Percentiles rank a stretch among this genome's conserved stretches.
These are phyloP conservation scores for Helotiales sp. DNA, from an alignment of 2,329 filamentous ascomycete species.

Conservation along the genomic window DNA sequence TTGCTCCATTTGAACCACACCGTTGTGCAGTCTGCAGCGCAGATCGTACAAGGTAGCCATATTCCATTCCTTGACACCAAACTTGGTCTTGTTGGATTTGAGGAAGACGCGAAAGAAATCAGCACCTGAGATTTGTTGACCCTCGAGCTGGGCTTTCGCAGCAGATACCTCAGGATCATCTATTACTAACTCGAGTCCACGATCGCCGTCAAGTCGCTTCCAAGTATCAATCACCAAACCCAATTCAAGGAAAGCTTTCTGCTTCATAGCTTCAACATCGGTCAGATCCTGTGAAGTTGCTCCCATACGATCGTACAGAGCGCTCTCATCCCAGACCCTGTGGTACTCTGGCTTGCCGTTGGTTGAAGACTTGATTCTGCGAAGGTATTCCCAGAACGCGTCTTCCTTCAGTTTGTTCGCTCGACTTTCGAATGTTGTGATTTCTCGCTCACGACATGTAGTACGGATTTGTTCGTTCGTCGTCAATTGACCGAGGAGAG, in stretches of 20 bases:
- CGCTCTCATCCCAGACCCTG: background rate
- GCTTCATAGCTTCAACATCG: background rate
- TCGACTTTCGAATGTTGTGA: background rate
- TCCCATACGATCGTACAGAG: background rate
- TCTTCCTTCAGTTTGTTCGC: background rate
- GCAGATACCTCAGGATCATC: background rate
- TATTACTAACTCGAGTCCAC: background rate
- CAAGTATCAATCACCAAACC: background rate
- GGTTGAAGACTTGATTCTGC: background rate
- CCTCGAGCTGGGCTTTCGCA: background rate
- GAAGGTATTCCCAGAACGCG: background rate
- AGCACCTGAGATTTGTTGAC: background rate
- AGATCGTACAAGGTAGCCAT: background rate
- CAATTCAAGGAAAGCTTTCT: background rate
- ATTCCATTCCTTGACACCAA: background rate
- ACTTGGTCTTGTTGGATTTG: background rate
- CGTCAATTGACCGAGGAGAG: background rate
- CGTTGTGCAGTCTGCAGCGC: background rate
- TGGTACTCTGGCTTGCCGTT: background rate
- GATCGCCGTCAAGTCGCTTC: background rate
- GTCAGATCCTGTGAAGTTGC: background rate
- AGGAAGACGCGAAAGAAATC: background rate
- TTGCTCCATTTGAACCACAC: background rate
- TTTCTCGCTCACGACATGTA: background rate
- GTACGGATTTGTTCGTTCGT: background rate